Evolutionary conservation across 805 yeast genomes (phyloP).

Genomic region (Saccharomycopsis babjevae): DNA sequence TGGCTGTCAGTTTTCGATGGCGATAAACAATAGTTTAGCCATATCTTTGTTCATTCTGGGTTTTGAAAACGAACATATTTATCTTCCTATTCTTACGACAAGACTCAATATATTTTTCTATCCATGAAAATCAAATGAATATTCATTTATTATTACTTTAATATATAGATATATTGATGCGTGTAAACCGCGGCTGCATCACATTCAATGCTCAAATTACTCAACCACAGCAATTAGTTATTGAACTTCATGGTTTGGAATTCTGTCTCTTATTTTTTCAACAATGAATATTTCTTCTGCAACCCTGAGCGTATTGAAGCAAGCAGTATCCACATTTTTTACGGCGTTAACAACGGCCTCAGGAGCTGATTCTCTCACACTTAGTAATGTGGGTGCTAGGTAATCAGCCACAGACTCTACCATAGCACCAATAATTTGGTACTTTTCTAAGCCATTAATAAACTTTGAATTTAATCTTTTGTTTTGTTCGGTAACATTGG

Average conservation of each 20-base stretch:
- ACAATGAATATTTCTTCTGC: slow-evolving; percentile 2
- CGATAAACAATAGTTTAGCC: too few species aligned
- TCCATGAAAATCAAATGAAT: too few species aligned
- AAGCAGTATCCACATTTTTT: slow-evolving; percentile 6
- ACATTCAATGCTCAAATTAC: neutral
- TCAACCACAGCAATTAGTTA: neutral
- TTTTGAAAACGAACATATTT: too few species aligned
- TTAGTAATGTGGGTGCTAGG: slow-evolving; percentile 12
- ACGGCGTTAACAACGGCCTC: slow-evolving; percentile 5
- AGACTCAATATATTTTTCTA: too few species aligned
- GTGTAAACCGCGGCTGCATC: neutral
- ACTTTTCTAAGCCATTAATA: slow-evolving; percentile 8
- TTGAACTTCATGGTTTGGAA: slow-evolving; percentile 2
- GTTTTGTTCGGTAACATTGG: neutral
- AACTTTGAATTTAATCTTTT: slow-evolving; percentile 6
- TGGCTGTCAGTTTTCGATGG: too few species aligned
- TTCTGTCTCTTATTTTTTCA: neutral
- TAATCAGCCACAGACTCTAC: slow-evolving; percentile 10
- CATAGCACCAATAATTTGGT: slow-evolving; percentile 9
- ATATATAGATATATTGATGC: too few species aligned
- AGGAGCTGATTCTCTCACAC: slow-evolving; percentile 4
- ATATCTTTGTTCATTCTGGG: too few species aligned
- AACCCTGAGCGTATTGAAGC: slow-evolving; percentile 3
- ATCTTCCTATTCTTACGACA: too few species aligned
- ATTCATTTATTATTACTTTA: too few species aligned